Percentiles rank a stretch among this genome's conserved stretches.
These are phyloP conservation scores for Trifolium repens DNA, from an alignment of 306 rosid species.

Conservation along the genomic window DNA sequence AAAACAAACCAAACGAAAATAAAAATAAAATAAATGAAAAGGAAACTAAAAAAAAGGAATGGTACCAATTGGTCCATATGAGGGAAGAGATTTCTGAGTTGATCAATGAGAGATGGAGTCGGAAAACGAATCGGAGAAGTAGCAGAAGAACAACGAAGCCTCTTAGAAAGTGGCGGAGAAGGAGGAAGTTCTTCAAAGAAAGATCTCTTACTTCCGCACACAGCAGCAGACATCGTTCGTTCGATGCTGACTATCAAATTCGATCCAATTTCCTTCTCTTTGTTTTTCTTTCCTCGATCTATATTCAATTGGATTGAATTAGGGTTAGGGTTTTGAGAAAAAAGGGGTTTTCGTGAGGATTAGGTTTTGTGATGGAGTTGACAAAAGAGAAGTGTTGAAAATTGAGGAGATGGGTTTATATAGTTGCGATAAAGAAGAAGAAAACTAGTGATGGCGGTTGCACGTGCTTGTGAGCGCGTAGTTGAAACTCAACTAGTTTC, in stretches of 20 bases:
- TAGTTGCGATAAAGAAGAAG: constrained; percentile 24
- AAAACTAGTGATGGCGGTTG: neutral
- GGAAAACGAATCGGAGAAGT: constrained; percentile 78
- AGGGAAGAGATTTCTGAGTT: constrained; percentile 73
- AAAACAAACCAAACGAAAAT: neutral
- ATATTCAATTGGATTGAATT: neutral
- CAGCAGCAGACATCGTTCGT: constrained; percentile 95
- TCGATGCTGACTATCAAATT: constrained; percentile 31
- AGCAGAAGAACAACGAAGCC: constrained; percentile 86
- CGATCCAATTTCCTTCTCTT: constrained; percentile 35
- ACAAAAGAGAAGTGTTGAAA: neutral
- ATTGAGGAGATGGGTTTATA: constrained; percentile 12
- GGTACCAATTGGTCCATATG: constrained; percentile 62
- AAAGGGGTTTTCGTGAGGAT: constrained; percentile 39
- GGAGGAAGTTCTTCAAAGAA: constrained; percentile 97
- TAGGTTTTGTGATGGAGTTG: neutral
- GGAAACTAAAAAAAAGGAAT: neutral
- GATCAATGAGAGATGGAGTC: constrained; percentile 64
- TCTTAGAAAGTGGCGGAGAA: constrained; percentile 84
- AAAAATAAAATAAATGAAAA: neutral
- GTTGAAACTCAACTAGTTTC: neutral
- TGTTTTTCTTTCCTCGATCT: constrained; percentile 1
- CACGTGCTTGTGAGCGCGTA: constrained; percentile 41
- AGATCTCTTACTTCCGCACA: constrained; percentile 97
- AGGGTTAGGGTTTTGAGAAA: constrained; percentile 35